A percentile compares a stretch with the other conserved stretches of the same genome.
Evolutionary conservation across 768 basidiomycete genomes (phyloP).

Genomic region (Panellus pusillus): DNA sequence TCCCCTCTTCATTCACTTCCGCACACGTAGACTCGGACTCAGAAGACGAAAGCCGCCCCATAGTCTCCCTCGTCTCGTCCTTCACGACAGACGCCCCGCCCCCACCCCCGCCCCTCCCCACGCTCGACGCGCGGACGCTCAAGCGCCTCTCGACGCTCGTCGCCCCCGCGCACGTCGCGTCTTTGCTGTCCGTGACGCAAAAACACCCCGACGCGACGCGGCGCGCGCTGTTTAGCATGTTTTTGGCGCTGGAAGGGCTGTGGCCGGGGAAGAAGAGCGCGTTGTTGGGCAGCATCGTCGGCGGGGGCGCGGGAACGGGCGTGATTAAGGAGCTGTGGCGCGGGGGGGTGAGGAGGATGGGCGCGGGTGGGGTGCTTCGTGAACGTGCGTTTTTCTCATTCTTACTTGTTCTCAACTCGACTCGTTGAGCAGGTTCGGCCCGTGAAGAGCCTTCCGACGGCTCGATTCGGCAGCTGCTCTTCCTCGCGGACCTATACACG

Average conservation of each 20-base stretch:
- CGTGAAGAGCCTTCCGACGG: slow-evolving; percentile 44
- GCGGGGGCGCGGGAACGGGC: slow-evolving; percentile 52
- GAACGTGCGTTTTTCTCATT: slow-evolving; percentile 6
- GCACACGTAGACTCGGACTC: slow-evolving; percentile 39
- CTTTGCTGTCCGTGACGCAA: slow-evolving; percentile 50
- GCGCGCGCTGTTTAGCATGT: slow-evolving; percentile 52
- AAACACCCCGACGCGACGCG: slow-evolving; percentile 37
- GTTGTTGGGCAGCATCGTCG: slow-evolving; percentile 55
- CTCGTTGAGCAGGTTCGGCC: background rate
- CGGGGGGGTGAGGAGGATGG: slow-evolving; percentile 55
- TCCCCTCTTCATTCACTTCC: slow-evolving; percentile 18
- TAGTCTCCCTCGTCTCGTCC: slow-evolving; percentile 38
- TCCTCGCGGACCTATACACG: slow-evolving; percentile 79
- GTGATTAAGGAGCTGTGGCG: slow-evolving; percentile 78
- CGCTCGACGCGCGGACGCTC: slow-evolving; percentile 57
- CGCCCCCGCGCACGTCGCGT: slow-evolving; percentile 49
- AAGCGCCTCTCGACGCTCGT: slow-evolving; percentile 64
- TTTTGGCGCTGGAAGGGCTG: slow-evolving; percentile 55
- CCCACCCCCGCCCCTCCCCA: slow-evolving; percentile 31
- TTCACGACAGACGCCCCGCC: slow-evolving; percentile 26
- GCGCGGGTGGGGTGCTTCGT: slow-evolving; percentile 15
- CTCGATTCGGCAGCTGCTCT: slow-evolving; percentile 63
- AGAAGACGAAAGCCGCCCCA: slow-evolving; percentile 30
- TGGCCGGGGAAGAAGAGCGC: slow-evolving; percentile 62
- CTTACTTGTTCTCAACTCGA: background rate